Evolutionary conservation across 345 rosid genomes (phyloP).

Genomic region (Pseudoturritis turrita): DNA sequence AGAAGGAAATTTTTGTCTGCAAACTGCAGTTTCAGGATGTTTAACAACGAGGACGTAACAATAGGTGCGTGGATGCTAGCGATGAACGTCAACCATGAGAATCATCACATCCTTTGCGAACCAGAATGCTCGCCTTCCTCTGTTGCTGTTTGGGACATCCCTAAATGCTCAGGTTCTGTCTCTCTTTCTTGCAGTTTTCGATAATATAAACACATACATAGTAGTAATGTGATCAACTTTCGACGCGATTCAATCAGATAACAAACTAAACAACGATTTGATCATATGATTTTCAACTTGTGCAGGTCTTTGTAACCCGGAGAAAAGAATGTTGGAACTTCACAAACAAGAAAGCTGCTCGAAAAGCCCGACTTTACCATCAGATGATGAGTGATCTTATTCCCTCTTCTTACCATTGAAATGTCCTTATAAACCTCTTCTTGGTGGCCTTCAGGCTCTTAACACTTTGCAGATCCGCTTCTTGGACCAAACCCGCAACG

Average conservation of each 20-base stretch:
- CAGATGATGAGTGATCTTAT: constrained; percentile 49
- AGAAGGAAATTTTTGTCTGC: background rate
- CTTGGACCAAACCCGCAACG: background rate
- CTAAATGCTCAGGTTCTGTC: constrained; percentile 78
- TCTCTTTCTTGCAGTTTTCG: background rate
- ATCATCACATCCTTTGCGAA: constrained; percentile 53
- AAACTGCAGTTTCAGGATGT: constrained; percentile 80
- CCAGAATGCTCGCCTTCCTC: constrained; percentile 61
- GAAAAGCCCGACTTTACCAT: constrained; percentile 58
- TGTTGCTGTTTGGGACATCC: constrained; percentile 95
- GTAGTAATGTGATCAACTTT: background rate
- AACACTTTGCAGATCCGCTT: background rate
- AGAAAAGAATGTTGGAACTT: constrained; percentile 67
- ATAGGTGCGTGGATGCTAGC: constrained; percentile 99
- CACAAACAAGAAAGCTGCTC: constrained; percentile 74
- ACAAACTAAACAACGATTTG: background rate
- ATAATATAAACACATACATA: background rate
- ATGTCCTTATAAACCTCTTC: background rate
- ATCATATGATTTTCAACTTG: background rate
- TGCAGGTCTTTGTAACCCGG: constrained; percentile 83
- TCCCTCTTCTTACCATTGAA: background rate
- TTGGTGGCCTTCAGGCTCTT: background rate
- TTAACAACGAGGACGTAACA: constrained; percentile 92
- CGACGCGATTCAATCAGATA: background rate
- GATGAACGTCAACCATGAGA: constrained; percentile 90